phyloP scores from a whole-genome alignment of 164 flowering plant genomes.

The Tinospora cordifolia region DNA sequence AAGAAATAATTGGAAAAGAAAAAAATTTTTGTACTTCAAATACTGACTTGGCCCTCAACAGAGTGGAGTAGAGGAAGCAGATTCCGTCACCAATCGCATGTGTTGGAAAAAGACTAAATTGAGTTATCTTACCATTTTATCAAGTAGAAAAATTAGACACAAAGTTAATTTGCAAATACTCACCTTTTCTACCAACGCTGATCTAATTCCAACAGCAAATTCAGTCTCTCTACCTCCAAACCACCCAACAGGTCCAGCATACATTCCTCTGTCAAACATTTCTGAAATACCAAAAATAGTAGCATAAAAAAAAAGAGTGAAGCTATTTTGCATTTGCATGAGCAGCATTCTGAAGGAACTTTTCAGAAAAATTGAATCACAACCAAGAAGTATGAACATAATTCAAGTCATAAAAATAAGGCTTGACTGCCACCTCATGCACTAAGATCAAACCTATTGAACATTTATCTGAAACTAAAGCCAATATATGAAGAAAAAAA shows the following conservation, averaged over 20 bases:
- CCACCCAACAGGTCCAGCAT: conserved; percentile 98
- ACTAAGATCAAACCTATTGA: neutral
- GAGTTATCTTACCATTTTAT: neutral
- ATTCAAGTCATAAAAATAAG: neutral
- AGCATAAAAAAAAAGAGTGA: neutral
- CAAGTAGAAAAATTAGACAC: neutral
- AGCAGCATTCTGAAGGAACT: neutral
- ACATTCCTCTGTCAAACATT: conserved; percentile 95
- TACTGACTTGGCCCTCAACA: no score
- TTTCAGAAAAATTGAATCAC: neutral
- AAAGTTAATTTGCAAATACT: neutral
- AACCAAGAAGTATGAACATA: no score
- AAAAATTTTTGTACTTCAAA: no score
- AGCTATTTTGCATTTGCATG: neutral
- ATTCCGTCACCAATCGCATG: no score
- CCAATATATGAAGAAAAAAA: neutral
- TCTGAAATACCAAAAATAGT: conserved; percentile 32
- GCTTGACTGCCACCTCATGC: neutral
- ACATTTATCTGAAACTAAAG: neutral
- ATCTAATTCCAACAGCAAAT: conserved; percentile 94
- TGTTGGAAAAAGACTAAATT: no score
- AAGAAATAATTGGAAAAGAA: no score
- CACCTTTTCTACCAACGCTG: conserved; percentile 84
- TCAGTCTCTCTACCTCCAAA: conserved; percentile 92
- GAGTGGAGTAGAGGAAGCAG: no score